A percentile compares a stretch with the other conserved stretches of the same genome.
phyloP scores from a whole-genome alignment of 208 protist species.

The Paratrypanosoma confusum region DNA sequence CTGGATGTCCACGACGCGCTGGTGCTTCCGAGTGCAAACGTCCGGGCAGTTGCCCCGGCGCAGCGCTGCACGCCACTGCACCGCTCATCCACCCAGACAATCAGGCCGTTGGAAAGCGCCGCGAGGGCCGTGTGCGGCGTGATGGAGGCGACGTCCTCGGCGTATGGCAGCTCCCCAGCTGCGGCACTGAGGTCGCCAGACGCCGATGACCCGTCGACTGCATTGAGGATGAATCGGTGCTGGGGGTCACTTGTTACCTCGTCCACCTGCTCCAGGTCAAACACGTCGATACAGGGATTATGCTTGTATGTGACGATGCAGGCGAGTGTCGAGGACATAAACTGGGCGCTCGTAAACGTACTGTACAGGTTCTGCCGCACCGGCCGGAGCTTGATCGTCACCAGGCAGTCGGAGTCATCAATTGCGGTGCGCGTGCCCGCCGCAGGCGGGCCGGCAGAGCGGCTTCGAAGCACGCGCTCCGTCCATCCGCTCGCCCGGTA shows the following conservation, averaged over 20 bases:
- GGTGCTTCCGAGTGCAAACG: constrained; percentile 10
- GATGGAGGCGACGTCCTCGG: constrained; percentile 19
- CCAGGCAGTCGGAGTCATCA: too few relatives aligned
- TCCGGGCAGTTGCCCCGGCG: constrained; percentile 8
- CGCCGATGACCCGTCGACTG: background rate
- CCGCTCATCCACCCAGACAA: constrained; percentile 30
- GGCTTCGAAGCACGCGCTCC: too few relatives aligned
- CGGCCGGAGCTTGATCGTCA: too few relatives aligned
- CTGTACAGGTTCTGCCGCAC: too few relatives aligned
- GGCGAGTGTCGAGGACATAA: constrained; percentile 35
- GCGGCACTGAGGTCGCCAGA: constrained; percentile 10
- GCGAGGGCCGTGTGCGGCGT: constrained; percentile 22
- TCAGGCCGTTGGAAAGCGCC: constrained; percentile 33
- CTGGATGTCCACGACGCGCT: too few relatives aligned
- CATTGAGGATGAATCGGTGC: constrained; percentile 22
- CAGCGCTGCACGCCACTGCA: constrained; percentile 5
- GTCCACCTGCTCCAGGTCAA: constrained; percentile 71
- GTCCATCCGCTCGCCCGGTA: too few relatives aligned
- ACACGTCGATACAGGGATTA: constrained; percentile 34
- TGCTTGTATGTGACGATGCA: constrained; percentile 29
- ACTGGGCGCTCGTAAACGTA: constrained; percentile 42
- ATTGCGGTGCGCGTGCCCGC: too few relatives aligned
- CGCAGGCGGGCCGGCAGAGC: too few relatives aligned
- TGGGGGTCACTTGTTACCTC: constrained; percentile 38
- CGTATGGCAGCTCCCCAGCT: constrained; percentile 3